A percentile compares a stretch with the other conserved stretches of the same genome.
These are phyloP conservation scores for Juncus inflexus DNA, from an alignment of 176 grass and related monocot genomes.

Conservation along the genomic window DNA sequence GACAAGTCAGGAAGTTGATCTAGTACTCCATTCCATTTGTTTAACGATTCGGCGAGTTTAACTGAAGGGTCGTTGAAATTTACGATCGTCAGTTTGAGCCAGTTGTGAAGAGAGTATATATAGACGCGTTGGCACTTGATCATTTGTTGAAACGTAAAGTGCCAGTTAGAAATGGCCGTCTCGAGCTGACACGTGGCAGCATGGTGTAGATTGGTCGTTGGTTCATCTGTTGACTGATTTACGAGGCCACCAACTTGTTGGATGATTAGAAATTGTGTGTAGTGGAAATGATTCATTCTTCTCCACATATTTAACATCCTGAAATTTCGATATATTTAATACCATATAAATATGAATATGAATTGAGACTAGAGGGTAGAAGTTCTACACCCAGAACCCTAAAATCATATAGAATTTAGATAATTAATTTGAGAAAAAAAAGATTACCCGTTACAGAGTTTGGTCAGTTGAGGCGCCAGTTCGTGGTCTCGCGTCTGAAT, in stretches of 20 bases:
- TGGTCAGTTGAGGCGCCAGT: slow-evolving; percentile 56
- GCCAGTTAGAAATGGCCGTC: slow-evolving; percentile 74
- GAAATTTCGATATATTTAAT: slow-evolving; percentile 23
- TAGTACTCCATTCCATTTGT: slow-evolving; percentile 88
- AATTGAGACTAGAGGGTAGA: no score
- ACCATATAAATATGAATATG: background rate
- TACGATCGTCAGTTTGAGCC: slow-evolving; percentile 75
- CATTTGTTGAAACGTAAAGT: slow-evolving; percentile 73
- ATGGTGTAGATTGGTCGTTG: slow-evolving; percentile 75
- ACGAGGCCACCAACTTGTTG: slow-evolving; percentile 83
- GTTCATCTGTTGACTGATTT: slow-evolving; percentile 50
- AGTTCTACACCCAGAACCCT: no score
- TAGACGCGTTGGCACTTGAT: slow-evolving; percentile 81
- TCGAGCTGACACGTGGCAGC: slow-evolving; percentile 75
- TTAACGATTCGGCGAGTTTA: slow-evolving; percentile 67
- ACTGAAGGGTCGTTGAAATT: slow-evolving; percentile 54
- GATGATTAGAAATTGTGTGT: slow-evolving; percentile 69
- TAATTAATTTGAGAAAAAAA: background rate
- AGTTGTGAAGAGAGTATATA: slow-evolving; percentile 55
- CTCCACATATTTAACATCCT: slow-evolving; percentile 93
- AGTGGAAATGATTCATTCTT: slow-evolving; percentile 87
- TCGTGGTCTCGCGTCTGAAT: slow-evolving; percentile 52
- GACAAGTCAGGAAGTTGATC: slow-evolving; percentile 69
- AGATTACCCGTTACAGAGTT: slow-evolving; percentile 28
- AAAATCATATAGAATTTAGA: no score